Percentiles rank a stretch among this genome's conserved stretches.
These are phyloP conservation scores for Didymella glomerata DNA, from an alignment of 2,329 filamentous ascomycete genomes.

Conservation along the genomic window DNA sequence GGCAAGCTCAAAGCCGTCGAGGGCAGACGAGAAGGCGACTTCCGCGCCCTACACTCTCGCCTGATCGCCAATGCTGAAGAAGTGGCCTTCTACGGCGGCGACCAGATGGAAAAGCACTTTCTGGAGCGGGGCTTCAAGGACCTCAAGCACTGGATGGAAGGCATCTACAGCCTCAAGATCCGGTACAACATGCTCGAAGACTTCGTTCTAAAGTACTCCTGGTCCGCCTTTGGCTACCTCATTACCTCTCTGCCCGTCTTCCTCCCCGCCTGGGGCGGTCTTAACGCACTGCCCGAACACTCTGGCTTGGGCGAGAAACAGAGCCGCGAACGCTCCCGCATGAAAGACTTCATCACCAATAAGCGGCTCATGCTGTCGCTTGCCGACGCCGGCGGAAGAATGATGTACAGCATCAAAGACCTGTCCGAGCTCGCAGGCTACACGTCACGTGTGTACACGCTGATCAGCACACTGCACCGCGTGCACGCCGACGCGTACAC, in stretches of 20 bases:
- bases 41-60: slow-evolving; percentile 87
- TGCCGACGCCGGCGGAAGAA: slow-evolving; percentile 92
- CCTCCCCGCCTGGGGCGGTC: slow-evolving; percentile 89
- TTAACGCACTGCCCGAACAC: slow-evolving; percentile 77
- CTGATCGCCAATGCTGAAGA: slow-evolving; percentile 97
- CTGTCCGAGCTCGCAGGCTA: slow-evolving; percentile 94
- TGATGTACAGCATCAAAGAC: slow-evolving; percentile 99
- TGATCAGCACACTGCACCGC: slow-evolving; percentile 92
- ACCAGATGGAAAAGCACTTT: slow-evolving; percentile 93
- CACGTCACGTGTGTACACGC: slow-evolving; percentile 92
- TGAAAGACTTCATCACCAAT: slow-evolving; percentile 99
- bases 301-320: slow-evolving; percentile 55
- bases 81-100: slow-evolving; percentile 95
- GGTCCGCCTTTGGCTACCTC: slow-evolving; percentile 97
- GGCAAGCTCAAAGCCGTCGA: slow-evolving; percentile 97
- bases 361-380: slow-evolving; percentile 97
- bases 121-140: slow-evolving; percentile 92
- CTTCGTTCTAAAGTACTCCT: slow-evolving; percentile 97
- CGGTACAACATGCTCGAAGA: slow-evolving; percentile 99
- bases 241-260: slow-evolving; percentile 93
- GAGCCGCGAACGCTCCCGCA: slow-evolving; percentile 80
- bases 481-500: slow-evolving; percentile 92
- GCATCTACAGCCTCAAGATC: slow-evolving; percentile 96
- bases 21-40: slow-evolving; percentile 93
- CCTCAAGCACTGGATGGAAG: slow-evolving; percentile 95